phyloP scores from a whole-genome alignment of 768 basidiomycete genomes.

The Trametes villosa region DNA sequence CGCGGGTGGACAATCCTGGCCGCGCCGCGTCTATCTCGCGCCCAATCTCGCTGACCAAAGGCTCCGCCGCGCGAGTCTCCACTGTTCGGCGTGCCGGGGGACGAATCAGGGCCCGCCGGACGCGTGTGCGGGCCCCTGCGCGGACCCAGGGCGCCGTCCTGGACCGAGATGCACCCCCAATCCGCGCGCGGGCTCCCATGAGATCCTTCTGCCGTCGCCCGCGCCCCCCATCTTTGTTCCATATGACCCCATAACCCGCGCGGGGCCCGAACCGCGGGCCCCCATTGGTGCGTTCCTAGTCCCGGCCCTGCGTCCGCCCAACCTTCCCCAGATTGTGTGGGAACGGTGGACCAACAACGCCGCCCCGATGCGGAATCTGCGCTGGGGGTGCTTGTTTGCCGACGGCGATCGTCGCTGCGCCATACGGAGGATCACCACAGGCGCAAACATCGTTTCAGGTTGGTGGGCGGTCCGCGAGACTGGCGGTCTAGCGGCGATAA shows the following conservation, averaged over 20 bases:
- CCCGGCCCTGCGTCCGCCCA: not conserved
- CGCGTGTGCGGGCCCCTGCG: not conserved
- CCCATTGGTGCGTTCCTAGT: constrained; percentile 11
- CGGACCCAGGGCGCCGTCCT: constrained; percentile 7
- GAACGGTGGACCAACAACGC: constrained; percentile 11
- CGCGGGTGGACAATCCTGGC: constrained; percentile 18
- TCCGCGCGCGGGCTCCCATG: constrained; percentile 19
- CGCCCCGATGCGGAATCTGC: not conserved
- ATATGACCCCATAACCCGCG: constrained; percentile 11
- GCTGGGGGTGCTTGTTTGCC: constrained; percentile 7
- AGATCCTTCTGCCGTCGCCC: constrained; percentile 5
- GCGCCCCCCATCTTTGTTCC: constrained; percentile 5
- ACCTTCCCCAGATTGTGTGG: not conserved
- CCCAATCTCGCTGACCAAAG: constrained; percentile 17
- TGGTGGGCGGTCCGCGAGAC: not conserved
- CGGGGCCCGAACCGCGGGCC: constrained; percentile 9
- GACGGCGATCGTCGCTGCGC: constrained; percentile 11
- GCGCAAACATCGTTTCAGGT: not conserved
- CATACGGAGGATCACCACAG: not conserved
- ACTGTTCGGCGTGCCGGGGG: constrained; percentile 7
- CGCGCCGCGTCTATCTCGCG: constrained; percentile 22
- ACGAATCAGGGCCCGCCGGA: constrained; percentile 14
- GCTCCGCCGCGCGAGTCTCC: constrained; percentile 8
- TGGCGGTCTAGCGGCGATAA: constrained; percentile 7
- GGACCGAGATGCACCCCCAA: constrained; percentile 8